Evolutionary conservation across 352 stramenopile genomes (phyloP).

Genomic region (Globisporangium paroecandrum): DNA sequence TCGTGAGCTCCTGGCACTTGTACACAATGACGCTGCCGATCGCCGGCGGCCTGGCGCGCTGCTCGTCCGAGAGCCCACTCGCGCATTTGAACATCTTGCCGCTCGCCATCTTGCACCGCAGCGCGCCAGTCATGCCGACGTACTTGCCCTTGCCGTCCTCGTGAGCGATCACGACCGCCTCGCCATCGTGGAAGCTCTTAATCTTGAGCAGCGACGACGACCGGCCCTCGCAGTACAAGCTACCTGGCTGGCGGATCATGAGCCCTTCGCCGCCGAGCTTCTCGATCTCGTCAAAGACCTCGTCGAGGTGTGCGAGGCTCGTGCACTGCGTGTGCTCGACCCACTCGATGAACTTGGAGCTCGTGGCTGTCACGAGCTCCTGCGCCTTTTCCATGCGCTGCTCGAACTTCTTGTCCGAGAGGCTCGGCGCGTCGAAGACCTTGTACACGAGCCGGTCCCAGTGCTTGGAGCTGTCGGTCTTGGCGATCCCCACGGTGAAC

Average conservation of each 20-base stretch:
- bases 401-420: slow-evolving; percentile 53
- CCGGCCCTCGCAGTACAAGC: slow-evolving; percentile 41
- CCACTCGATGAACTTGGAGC: slow-evolving; percentile 50
- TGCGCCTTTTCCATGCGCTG: slow-evolving; percentile 43
- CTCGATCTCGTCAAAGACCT: slow-evolving; percentile 56
- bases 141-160: slow-evolving; percentile 74
- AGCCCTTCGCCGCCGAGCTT: slow-evolving; percentile 60
- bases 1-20: slow-evolving; percentile 78
- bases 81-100: slow-evolving; percentile 75
- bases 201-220: slow-evolving; percentile 71
- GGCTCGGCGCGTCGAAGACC: slow-evolving; percentile 58
- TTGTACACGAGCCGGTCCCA: slow-evolving; percentile 66
- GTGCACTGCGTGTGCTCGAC: slow-evolving; percentile 60
- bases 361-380: slow-evolving; percentile 19
- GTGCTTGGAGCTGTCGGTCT: slow-evolving; percentile 48
- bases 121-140: slow-evolving; percentile 45
- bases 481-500: slow-evolving; percentile 61
- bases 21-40: slow-evolving; percentile 73
- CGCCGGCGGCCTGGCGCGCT: slow-evolving; percentile 40
- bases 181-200: slow-evolving; percentile 74
- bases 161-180: slow-evolving; percentile 59
- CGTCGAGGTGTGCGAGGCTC: slow-evolving; percentile 41
- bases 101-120: slow-evolving; percentile 56
- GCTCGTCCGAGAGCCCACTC: slow-evolving; percentile 57
- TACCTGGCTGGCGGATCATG: slow-evolving; percentile 64